A percentile compares a stretch with the other conserved stretches of the same genome.
Conservation (phyloP, 139 green algal species). For the Haematococcus sp. region DNA sequence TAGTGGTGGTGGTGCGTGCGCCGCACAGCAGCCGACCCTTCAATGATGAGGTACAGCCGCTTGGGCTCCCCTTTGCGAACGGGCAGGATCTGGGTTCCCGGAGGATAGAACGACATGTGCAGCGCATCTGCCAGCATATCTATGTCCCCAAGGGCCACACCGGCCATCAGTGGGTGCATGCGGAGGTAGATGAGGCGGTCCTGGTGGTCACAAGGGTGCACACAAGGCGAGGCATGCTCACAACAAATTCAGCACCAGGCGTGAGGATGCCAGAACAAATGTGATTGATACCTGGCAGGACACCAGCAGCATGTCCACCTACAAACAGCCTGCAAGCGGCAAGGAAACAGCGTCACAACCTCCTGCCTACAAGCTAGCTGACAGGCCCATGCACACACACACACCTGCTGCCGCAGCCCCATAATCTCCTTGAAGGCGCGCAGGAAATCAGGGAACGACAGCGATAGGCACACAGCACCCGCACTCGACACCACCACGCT, state of each 20-base stretch:
- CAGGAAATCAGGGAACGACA: slow-evolving; percentile 16
- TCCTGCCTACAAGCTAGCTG: background rate
- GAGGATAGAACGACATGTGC: background rate
- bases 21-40: background rate
- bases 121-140: slow-evolving; percentile 5
- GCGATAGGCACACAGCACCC: slow-evolving; percentile 18
- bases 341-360: background rate
- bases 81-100: background rate
- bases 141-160: slow-evolving; percentile 26
- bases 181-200: slow-evolving; percentile 24
- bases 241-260: background rate
- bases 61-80: background rate
- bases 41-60: background rate
- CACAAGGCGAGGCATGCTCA: background rate
- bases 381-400: no score
- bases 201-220: no score
- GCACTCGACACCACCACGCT: slow-evolving; percentile 22
- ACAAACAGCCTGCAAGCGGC: background rate
- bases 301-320: background rate
- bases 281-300: background rate
- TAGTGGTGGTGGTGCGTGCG: no score
- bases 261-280: background rate
- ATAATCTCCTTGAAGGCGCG: slow-evolving; percentile 19
- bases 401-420: slow-evolving; percentile 26
- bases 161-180: slow-evolving; percentile 22